Evolutionary conservation across 306 rosid species (phyloP), one percentile per base, ranked within the genome.

Genomic region (Malus sieversii): DNA sequence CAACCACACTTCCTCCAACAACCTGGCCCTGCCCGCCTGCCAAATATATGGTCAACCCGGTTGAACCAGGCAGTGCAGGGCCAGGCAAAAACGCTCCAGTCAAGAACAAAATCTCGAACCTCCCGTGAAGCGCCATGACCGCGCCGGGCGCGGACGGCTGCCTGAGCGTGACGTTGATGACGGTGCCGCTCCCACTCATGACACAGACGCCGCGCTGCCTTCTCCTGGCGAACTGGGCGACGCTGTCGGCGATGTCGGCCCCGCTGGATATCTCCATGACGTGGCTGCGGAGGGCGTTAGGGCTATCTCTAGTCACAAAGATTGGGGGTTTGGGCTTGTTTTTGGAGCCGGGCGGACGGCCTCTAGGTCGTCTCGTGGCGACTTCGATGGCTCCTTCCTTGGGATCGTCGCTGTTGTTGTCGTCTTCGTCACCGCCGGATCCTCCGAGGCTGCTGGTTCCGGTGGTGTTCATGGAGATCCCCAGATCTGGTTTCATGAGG

Each of bases 181-280:
- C 95, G 53, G 91, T 80, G 13, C 98, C 98, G 57, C 77, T 85
- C 0, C 95, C 96, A 66, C 88, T 87, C 44, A 93, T 87, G 22
- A 93, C 83, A 18, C 89, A 86, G 9, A 93, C 91, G 1, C 98
- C 98, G 10, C 94, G 75, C 45, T 89, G 94, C 4, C 98, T 80
- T 19, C 85, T 78, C 46, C 98, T 73, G 1, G 96, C 90, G n/a
- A 93, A 93, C 75, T 89, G 95, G 20, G 84, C 84, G 0, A 93
- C 80, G 40, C 91, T 75, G 3, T 87, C 95, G 0, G 83, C 80
- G 12, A 93, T 83, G 74, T 93, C 98, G 0, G 89, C 84, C 1
- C 98, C 98, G 70, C 48, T 74, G 10, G 96, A 78, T n/a, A 93
- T 79, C 90, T 93, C 98, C 91, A 93, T 87, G 57, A 93, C 95